Base-by-base conservation (phyloP, 2,329 filamentous ascomycete species). In the Colletotrichum horii region DNA sequence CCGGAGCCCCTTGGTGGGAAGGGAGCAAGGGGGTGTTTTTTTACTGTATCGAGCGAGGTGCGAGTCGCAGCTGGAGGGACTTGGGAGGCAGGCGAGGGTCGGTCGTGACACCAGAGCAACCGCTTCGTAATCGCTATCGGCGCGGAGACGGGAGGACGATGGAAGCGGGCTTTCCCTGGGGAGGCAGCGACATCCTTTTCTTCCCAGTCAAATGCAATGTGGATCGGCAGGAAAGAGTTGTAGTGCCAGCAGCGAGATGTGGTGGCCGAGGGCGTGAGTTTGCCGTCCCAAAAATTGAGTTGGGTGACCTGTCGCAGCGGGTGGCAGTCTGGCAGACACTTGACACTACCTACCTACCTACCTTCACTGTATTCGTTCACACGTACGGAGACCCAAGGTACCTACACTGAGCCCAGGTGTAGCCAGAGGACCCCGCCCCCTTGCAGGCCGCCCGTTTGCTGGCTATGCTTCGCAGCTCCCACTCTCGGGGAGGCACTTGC, bases 281-380 rank as follows among this genome's bases (percentile, higher is more conserved):
- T 73, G 43, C 73, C 73, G 73, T 75, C 64, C 73, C 70, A 58
- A 73, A 70, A 64, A 48, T 66, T 65, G 73, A 75, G 73, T 75
- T 73, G 73, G 55, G 11, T 72, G 69, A 67, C 69, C 73, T 75
- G 68, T 75, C 72, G 67, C 72, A 75, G 67, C 72, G 61, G 68
- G 67, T 71, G 72, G 64, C 64, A 73, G 61, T 68, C 56, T 68
- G 70, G 56, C 70, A 68, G 73, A 69, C 56, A 62, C 67, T 75
- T 75, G 73, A 64, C 73, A 75, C 73, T 55, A 74, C 24, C n/a
- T n/a, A 38, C n/a, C n/a, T n/a, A 64, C 5, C n/a, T 26, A 56
- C 15, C 66, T 28, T 36, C 22, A 36, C 38, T 32, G 58, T 14
- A 34, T 32, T 34, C 58, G 26, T 14, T n/a, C 24, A 43, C 36